phyloP scores from a whole-genome alignment of 1,284 basidiomycete genomes.

The Taiwanofungus camphoratus region DNA sequence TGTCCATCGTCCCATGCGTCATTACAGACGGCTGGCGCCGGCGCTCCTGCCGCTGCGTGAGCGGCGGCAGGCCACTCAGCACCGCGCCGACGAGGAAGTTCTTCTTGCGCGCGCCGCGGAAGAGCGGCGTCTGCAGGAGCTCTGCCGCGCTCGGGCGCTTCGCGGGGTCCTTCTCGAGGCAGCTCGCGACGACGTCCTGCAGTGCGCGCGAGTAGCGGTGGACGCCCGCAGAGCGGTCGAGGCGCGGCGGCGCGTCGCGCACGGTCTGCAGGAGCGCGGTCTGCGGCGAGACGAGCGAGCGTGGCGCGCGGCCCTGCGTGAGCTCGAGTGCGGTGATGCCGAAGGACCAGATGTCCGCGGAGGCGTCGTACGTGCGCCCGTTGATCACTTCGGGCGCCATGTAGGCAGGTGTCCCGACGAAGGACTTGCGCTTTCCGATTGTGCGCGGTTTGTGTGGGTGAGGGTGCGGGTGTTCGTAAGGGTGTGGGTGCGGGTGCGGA shows the following conservation, averaged over 20 bases:
- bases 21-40: conserved; percentile 36
- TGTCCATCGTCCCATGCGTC: conserved; percentile 48
- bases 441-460: conserved; percentile 20
- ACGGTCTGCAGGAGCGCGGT: conserved; percentile 74
- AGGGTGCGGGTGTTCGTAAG: conserved; percentile 6
- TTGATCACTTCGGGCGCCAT: conserved; percentile 91
- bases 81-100: conserved; percentile 70
- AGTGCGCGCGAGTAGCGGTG: conserved; percentile 79
- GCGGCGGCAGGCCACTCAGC: conserved; percentile 65
- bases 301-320: conserved; percentile 76
- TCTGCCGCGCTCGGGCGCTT: conserved; percentile 76
- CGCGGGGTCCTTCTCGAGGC: conserved; percentile 77
- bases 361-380: conserved; percentile 77
- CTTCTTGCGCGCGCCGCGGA: conserved; percentile 72
- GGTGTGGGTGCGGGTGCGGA: conserved; percentile 11
- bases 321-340: conserved; percentile 87
- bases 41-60: conserved; percentile 66
- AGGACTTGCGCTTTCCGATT: conserved; percentile 73
- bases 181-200: conserved; percentile 77
- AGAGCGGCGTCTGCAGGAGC: conserved; percentile 76
- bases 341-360: conserved; percentile 90
- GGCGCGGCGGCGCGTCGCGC: conserved; percentile 65
- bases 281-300: conserved; percentile 71
- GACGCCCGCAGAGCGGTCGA: conserved; percentile 68
- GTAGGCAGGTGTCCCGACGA: conserved; percentile 93